Base-by-base conservation (phyloP, 202 grass and related monocot species). In the Setaria italica region DNA sequence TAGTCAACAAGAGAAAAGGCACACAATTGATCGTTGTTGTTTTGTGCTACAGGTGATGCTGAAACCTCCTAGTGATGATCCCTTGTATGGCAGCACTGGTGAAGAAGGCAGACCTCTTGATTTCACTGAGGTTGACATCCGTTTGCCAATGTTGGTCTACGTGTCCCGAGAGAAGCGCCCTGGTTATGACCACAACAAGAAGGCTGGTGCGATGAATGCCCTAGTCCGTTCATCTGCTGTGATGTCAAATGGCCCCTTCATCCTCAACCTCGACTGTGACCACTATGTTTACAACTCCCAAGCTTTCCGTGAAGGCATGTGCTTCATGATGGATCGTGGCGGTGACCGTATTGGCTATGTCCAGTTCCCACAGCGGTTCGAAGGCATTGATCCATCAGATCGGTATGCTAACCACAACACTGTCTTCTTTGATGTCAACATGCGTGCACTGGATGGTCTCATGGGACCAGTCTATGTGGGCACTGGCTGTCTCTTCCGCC, bases 261-360 rank as follows among this genome's bases (percentile, higher is more conserved):
- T 99, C 51, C 96, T 99, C 72, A 99, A 99, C 82, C 92, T 99
- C 6, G 96, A 99, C 30, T 99, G 96, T 21, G 96, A 99, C 62
- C 96, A 99, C 77, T 99, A 99, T 21, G 91, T 99, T 6, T 94
- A 95, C 82, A 99, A 99, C 54, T 99, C 96, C 0, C 88, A 95
- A 91, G 96, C 96, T 65, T 91, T 99, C 80, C 91, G 93, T 10
- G 95, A 98, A 73, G 95, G 95, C 47, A 94, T 98, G 87, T 98
- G 95, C 84, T 98, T 98, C 86, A 98, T 98, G 95, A 95, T 98
- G 95, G 95, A 98, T 59, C 93, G 93, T 73, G 95, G 95, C 25
- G 95, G 95, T 53, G 95, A 98, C 81, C 96, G 93, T 51, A 66
- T 99, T 76, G 94, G 91, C 29, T 99, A 99, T 76, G 93, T 99